These are phyloP conservation scores for Paramecium primaurelia DNA, from an alignment of 73 alveolate species.

Conservation along the genomic window DNA sequence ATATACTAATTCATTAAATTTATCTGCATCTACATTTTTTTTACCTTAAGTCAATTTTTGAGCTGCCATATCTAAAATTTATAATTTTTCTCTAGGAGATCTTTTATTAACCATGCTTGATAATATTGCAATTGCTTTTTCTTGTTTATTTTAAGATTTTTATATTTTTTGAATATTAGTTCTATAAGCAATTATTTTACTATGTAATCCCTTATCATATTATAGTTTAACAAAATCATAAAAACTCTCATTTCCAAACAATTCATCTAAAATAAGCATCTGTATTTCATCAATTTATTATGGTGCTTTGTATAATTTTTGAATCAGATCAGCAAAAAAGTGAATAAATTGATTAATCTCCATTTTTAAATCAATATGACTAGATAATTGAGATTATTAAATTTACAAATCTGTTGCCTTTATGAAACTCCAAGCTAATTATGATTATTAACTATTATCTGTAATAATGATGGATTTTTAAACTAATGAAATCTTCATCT, in stretches of 20 bases:
- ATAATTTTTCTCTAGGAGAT: neutral
- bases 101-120: neutral
- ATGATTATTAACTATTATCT: neutral
- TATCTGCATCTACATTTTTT: neutral
- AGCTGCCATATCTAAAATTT: neutral
- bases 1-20: neutral
- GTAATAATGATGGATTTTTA: neutral
- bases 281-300: neutral
- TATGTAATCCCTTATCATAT: neutral
- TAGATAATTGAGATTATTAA: neutral
- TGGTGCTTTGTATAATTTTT: neutral
- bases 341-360: neutral
- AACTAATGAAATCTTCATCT: neutral
- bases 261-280: neutral
- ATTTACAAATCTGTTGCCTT: neutral
- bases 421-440: neutral
- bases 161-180: neutral
- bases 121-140: neutral
- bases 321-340: neutral
- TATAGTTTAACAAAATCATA: neutral
- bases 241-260: neutral
- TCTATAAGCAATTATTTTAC: neutral
- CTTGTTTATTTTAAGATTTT: neutral
- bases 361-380: neutral
- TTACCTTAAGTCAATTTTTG: neutral